Evolutionary conservation across 2,329 filamentous ascomycete genomes (phyloP).

Genomic region (Amphichorda felina): DNA sequence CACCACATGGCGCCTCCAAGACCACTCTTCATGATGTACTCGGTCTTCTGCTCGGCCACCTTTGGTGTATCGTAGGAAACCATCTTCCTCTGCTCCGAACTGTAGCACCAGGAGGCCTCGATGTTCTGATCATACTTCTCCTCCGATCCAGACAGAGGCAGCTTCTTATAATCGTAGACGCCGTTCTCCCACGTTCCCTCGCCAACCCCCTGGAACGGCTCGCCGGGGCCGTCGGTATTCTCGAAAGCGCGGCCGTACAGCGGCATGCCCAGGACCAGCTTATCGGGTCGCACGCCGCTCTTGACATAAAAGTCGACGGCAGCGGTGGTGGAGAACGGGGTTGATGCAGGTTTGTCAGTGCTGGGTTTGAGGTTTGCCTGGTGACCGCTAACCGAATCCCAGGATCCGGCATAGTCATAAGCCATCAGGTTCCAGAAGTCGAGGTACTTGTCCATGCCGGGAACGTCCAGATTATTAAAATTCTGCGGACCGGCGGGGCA

Average conservation of each 20-base stretch:
- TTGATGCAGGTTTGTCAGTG: slow-evolving; percentile 42
- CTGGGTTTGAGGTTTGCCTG: slow-evolving; percentile 67
- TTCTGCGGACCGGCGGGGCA: slow-evolving; percentile 52
- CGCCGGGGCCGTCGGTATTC: slow-evolving; percentile 63
- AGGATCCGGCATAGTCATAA: slow-evolving; percentile 79
- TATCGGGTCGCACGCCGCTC: slow-evolving; percentile 51
- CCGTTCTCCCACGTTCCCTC: slow-evolving; percentile 76
- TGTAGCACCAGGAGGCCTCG: slow-evolving; percentile 69
- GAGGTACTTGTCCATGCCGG: slow-evolving; percentile 51
- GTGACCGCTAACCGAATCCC: slow-evolving; percentile 63
- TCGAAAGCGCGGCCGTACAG: slow-evolving; percentile 82
- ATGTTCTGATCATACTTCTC: slow-evolving; percentile 52
- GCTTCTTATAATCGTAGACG: slow-evolving; percentile 78
- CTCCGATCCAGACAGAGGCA: slow-evolving; percentile 56
- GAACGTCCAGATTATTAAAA: slow-evolving; percentile 49
- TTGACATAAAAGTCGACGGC: slow-evolving; percentile 61
- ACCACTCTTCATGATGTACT: slow-evolving; percentile 52
- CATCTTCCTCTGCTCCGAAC: slow-evolving; percentile 49
- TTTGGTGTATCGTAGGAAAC: slow-evolving; percentile 67
- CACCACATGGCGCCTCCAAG: slow-evolving; percentile 97
- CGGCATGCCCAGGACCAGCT: slow-evolving; percentile 85
- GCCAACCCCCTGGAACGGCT: slow-evolving; percentile 59
- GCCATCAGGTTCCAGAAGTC: slow-evolving; percentile 81
- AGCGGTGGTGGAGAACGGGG: slow-evolving; percentile 64
- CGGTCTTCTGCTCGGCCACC: slow-evolving; percentile 57